Evolutionary conservation across 2,329 filamentous ascomycete species (phyloP).

Genomic region (Trichothecium roseum): DNA sequence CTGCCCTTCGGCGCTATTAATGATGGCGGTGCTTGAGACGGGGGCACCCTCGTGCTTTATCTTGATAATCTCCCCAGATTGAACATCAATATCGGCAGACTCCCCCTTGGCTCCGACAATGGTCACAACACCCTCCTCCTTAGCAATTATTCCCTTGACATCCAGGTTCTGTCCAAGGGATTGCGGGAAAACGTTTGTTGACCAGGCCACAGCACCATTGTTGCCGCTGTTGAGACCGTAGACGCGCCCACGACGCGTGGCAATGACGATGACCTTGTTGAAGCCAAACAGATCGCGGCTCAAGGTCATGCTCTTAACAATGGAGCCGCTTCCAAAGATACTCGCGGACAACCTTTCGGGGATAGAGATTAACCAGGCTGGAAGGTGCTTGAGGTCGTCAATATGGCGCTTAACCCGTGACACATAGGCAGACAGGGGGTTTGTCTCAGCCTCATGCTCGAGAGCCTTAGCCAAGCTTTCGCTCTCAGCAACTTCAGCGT

Average conservation of each 20-base stretch:
- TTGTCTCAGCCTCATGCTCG: slow-evolving; percentile 78
- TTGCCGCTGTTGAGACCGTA: slow-evolving; percentile 71
- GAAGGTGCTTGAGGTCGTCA: slow-evolving; percentile 66
- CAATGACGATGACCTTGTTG: slow-evolving; percentile 73
- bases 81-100: slow-evolving; percentile 43
- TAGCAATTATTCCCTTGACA: slow-evolving; percentile 55
- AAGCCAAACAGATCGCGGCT: slow-evolving; percentile 74
- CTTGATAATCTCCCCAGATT: slow-evolving; percentile 41
- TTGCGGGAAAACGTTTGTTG: slow-evolving; percentile 50
- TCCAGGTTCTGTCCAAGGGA: slow-evolving; percentile 47
- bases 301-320: slow-evolving; percentile 33
- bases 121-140: slow-evolving; percentile 44
- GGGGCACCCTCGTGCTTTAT: slow-evolving; percentile 14
- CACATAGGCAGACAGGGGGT: slow-evolving; percentile 69
- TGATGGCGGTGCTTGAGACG: slow-evolving; percentile 33
- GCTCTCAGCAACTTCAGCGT: slow-evolving; percentile 64
- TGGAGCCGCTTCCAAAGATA: slow-evolving; percentile 45
- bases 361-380: slow-evolving; percentile 59
- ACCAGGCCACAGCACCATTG: slow-evolving; percentile 69
- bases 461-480: slow-evolving; percentile 71
- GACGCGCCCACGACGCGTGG: slow-evolving; percentile 67
- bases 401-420: slow-evolving; percentile 78
- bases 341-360: slow-evolving; percentile 59
- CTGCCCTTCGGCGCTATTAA: slow-evolving; percentile 40
- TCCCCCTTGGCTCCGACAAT: slow-evolving; percentile 53